These are phyloP conservation scores for Heteromeles arbutifolia DNA, from an alignment of 306 rosid genomes.

Conservation along the genomic window DNA sequence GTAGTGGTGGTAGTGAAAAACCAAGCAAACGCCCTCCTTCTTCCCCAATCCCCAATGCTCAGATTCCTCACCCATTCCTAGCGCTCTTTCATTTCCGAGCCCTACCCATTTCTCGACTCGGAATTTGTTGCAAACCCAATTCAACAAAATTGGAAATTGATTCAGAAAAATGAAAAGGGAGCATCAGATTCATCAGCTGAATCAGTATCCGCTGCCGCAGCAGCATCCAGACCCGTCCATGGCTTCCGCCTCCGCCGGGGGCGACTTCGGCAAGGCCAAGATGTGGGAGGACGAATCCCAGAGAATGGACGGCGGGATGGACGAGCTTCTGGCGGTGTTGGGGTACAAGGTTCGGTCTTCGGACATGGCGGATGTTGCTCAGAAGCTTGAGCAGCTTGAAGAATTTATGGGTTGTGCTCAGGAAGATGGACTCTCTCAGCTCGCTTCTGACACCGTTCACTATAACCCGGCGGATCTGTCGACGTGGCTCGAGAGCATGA, in stretches of 20 bases:
- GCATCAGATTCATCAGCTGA: conserved; percentile 21
- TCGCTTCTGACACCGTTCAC: conserved; percentile 52
- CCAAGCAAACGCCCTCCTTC: background rate
- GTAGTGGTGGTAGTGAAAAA: conserved; percentile 20
- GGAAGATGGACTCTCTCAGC: conserved; percentile 40
- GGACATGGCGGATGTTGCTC: conserved; percentile 83
- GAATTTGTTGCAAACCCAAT: background rate
- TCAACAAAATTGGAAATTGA: background rate
- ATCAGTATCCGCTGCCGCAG: conserved; percentile 17
- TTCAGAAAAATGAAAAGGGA: conserved; percentile 52
- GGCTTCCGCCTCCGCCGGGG: conserved; percentile 23
- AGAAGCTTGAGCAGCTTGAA: conserved; percentile 71
- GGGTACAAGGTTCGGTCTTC: conserved; percentile 81
- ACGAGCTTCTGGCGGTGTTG: conserved; percentile 75
- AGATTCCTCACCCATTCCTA: conserved; percentile 25
- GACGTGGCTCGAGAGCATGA: conserved; percentile 65
- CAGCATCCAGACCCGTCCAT: conserved; percentile 17
- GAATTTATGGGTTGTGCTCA: conserved; percentile 61
- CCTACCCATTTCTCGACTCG: background rate
- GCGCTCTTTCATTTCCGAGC: conserved; percentile 10
- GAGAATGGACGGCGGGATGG: conserved; percentile 50
- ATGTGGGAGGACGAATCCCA: conserved; percentile 51
- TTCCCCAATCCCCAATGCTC: conserved; percentile 27
- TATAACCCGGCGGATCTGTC: conserved; percentile 81
- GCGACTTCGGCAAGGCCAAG: conserved; percentile 33